These are phyloP conservation scores for Mycena crocata DNA, from an alignment of 768 basidiomycete genomes.

Conservation along the genomic window DNA sequence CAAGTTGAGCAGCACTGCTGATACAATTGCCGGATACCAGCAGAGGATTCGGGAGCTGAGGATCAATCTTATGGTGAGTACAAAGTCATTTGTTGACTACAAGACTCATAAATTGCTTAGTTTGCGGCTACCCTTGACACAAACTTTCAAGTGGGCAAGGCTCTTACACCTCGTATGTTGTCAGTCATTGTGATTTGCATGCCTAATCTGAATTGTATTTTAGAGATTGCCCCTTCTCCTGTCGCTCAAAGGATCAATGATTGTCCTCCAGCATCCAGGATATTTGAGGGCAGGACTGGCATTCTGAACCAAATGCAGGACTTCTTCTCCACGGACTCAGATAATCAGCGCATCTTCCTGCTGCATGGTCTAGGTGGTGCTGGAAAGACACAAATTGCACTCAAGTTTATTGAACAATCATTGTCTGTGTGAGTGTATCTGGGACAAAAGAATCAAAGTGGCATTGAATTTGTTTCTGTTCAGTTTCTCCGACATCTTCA, in stretches of 20 bases:
- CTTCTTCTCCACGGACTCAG: background rate
- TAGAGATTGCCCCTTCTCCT: background rate
- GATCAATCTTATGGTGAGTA: background rate
- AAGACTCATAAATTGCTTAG: background rate
- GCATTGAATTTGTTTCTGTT: background rate
- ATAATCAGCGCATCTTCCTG: background rate
- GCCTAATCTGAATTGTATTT: background rate
- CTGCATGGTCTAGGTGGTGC: constrained; percentile 15
- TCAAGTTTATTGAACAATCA: constrained; percentile 15
- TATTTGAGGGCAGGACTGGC: background rate
- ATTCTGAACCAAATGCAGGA: constrained; percentile 6
- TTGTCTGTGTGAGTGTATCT: background rate
- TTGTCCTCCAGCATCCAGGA: constrained; percentile 4
- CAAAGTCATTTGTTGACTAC: background rate
- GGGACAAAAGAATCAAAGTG: background rate
- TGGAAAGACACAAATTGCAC: constrained; percentile 25
- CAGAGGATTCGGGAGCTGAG: too few relatives aligned
- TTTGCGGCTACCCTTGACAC: background rate
- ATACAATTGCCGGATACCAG: background rate
- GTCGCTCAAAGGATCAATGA: background rate
- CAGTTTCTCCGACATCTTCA: constrained; percentile 3
- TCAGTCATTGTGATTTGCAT: background rate
- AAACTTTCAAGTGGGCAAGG: background rate
- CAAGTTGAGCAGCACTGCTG: background rate
- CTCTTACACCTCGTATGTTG: background rate